Base-by-base conservation (phyloP, 2,329 filamentous ascomycete species). In the Penicillium hesseltinei region DNA sequence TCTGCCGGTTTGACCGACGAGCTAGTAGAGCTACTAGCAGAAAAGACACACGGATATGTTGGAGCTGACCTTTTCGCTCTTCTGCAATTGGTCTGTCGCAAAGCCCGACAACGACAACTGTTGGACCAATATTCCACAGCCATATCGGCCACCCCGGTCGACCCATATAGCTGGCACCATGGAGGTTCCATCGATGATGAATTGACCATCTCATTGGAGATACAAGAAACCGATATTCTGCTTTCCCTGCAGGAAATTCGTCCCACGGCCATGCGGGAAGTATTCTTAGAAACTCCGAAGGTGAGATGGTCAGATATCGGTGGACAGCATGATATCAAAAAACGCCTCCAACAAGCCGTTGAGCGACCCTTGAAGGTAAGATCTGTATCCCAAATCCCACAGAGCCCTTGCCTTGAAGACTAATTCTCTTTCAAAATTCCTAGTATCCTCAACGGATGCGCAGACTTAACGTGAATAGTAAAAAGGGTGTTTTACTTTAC, bases 221-320 rank as follows among this genome's bases (percentile, higher is more conserved):
- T 77, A 38, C 60, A 62, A 27, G 74, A 76, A 48, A 45, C 58
- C 6, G 76, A 77, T 56, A 64, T 77, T 46, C 33, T 71, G 35
- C 65, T 68, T 39, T 90, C 91, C 1, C 80, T 93, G 36, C 80
- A 83, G 38, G 77, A 84, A 54, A 86, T 92, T n/a, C 83, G 85
- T 11, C 91, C 93, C 1, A 92, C 89, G 1, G 90, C 91, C 4
- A 93, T 97, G 84, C 87, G 91, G 63, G 92, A 95, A 69, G 87
- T 96, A 54, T 91, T 94, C 70, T 81, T 97, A 46, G 90, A 95
- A 69, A 92, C 91, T 9, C 92, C 92, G 0, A 92, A 89, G 15
- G 87, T 96, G 29, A 84, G 83, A 72, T 97, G 92, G 92, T 81
- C 83, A 48, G 91, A 97, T 68, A 93, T 97, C 51, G 92, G 91